A percentile compares a stretch with the other conserved stretches of the same genome.
Evolutionary conservation across 768 basidiomycete genomes (phyloP).

Genomic region (Filobasidium floriforme): DNA sequence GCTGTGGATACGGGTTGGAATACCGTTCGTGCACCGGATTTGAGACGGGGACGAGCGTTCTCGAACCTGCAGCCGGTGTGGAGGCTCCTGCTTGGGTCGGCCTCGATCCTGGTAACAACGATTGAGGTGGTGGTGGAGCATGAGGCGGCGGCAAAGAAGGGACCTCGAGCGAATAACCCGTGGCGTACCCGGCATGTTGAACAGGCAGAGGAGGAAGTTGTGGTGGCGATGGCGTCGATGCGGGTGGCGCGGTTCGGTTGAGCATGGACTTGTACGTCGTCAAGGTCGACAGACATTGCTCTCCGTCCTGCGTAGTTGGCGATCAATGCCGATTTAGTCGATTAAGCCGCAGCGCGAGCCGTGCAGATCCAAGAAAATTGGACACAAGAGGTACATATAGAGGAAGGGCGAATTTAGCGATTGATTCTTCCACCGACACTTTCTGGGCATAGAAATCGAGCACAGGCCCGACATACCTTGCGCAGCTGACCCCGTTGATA

Average conservation of each 20-base stretch:
- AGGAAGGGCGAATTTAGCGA: not conserved
- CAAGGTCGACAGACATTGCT: not conserved
- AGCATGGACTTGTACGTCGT: not conserved
- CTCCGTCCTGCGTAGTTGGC: not conserved
- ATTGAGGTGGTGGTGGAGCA: too few relatives aligned
- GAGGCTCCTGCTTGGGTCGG: not conserved
- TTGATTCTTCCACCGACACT: too few relatives aligned
- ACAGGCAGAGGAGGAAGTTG: not conserved
- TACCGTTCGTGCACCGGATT: not conserved
- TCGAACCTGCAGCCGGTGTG: not conserved
- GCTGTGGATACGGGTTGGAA: too few relatives aligned
- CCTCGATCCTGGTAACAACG: not conserved
- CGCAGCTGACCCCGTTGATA: not conserved
- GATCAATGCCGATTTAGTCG: too few relatives aligned
- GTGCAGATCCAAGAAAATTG: not conserved
- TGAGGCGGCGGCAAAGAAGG: too few relatives aligned
- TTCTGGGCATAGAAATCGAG: too few relatives aligned
- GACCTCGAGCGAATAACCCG: too few relatives aligned
- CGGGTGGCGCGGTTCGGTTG: not conserved
- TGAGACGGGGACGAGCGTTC: not conserved
- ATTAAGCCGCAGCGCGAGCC: too few relatives aligned
- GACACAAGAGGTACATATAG: not conserved
- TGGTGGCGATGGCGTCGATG: not conserved
- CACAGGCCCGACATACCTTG: not conserved
- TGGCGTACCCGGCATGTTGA: not conserved